Evolutionary conservation across 2,329 filamentous ascomycete genomes (phyloP).

Genomic region (Sporothrix variecibatus): DNA sequence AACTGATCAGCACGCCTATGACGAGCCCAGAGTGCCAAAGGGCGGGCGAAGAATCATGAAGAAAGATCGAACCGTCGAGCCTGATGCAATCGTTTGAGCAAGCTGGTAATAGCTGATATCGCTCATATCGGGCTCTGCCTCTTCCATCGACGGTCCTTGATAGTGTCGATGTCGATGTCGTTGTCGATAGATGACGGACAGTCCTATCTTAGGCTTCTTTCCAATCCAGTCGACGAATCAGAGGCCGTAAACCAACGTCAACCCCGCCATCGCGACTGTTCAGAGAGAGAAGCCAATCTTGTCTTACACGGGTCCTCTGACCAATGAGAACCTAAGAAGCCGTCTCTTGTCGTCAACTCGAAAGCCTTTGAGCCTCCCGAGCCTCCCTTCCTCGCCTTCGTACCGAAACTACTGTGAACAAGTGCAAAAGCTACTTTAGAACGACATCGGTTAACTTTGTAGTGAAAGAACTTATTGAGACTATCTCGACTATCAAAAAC

Average conservation of each 20-base stretch:
- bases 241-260: background rate
- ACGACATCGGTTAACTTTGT: background rate
- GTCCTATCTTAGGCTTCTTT: background rate
- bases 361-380: background rate
- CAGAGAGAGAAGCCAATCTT: background rate
- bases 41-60: background rate
- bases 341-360: background rate
- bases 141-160: background rate
- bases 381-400: background rate
- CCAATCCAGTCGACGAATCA: background rate
- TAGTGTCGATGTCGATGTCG: too few species aligned
- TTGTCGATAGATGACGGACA: too few species aligned
- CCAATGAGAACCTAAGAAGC: background rate
- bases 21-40: background rate
- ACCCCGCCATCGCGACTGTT: background rate
- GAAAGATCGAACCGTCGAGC: background rate
- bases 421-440: background rate
- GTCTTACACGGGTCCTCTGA: background rate
- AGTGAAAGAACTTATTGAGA: too few species aligned
- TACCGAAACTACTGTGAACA: background rate
- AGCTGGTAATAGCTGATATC: background rate
- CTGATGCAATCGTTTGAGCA: background rate
- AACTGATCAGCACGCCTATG: slow-evolving; percentile 1
- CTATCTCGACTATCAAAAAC: too few species aligned
- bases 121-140: too few species aligned